Conservation (phyloP, 2,329 filamentous ascomycete genomes). For the Xylariomycetidae sp. region DNA sequence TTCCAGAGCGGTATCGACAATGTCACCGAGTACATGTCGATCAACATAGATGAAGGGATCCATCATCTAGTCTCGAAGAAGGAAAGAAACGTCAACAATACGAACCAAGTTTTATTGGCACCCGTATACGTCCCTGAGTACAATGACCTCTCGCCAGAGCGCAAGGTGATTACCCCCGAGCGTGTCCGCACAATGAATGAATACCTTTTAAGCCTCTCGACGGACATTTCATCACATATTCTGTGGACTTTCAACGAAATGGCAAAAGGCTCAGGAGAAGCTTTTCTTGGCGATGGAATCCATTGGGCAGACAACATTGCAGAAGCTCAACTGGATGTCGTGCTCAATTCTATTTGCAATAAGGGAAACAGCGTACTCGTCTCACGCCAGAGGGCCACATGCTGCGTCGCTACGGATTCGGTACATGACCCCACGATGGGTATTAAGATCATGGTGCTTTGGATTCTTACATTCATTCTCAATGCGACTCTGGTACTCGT, state of each 20-base stretch:
- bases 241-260: slow-evolving; percentile 48
- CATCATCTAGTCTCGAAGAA: too few relatives aligned
- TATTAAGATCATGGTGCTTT: too few relatives aligned
- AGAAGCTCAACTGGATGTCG: slow-evolving; percentile 43
- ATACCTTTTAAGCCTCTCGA: slow-evolving; percentile 39
- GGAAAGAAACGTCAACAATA: too few relatives aligned
- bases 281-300: slow-evolving; percentile 43
- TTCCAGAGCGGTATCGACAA: slow-evolving; percentile 43
- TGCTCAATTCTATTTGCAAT: slow-evolving; percentile 54
- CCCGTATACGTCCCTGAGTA: slow-evolving; percentile 43
- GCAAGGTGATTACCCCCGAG: slow-evolving; percentile 40
- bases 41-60: slow-evolving; percentile 16
- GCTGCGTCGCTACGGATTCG: slow-evolving; percentile 44
- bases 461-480: too few relatives aligned
- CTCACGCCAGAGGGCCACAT: too few relatives aligned
- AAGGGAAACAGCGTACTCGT: too few relatives aligned
- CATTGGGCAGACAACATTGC: slow-evolving; percentile 43
- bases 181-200: slow-evolving; percentile 49
- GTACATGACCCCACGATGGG: slow-evolving; percentile 32
- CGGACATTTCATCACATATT: slow-evolving; percentile 37
- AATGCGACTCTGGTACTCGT: neutral
- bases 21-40: slow-evolving; percentile 34
- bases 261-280: slow-evolving; percentile 30
- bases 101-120: slow-evolving; percentile 33
- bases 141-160: slow-evolving; percentile 34